phyloP scores from a whole-genome alignment of 768 basidiomycete genomes.

The Leccinum uliginosum region DNA sequence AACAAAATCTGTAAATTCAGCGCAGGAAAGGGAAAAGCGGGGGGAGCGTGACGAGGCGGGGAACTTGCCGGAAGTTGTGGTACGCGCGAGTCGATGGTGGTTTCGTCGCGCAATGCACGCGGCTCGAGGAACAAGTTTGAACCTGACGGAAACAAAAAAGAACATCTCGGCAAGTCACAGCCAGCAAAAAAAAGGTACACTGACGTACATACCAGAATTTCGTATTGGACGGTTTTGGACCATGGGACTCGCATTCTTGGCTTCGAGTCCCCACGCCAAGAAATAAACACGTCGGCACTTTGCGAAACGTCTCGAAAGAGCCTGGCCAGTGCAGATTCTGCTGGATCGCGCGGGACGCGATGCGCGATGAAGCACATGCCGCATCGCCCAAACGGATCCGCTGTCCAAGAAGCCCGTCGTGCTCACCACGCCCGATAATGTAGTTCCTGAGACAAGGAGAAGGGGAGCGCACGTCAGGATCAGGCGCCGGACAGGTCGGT shows the following conservation, averaged over 20 bases:
- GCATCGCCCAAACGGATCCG: slow-evolving; percentile 21
- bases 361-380: slow-evolving; percentile 86
- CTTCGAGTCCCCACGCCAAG: slow-evolving; percentile 82
- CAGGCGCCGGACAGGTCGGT: not conserved
- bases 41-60: not conserved
- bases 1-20: too few species aligned
- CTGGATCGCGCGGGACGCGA: slow-evolving; percentile 72
- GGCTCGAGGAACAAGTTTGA: slow-evolving; percentile 88
- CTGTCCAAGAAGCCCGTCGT: not conserved
- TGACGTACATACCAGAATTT: slow-evolving; percentile 49
- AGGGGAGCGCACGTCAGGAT: not conserved
- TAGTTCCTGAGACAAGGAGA: slow-evolving; percentile 61
- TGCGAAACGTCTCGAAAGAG: slow-evolving; percentile 80
- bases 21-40: too few species aligned
- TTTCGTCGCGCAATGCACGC: slow-evolving; percentile 68
- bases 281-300: slow-evolving; percentile 84
- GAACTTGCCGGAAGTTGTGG: slow-evolving; percentile 70
- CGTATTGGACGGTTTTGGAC: slow-evolving; percentile 55
- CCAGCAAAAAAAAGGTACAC: not conserved
- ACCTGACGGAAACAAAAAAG: slow-evolving; percentile 39
- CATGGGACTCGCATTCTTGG: slow-evolving; percentile 72
- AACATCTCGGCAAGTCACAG: not conserved
- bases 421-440: slow-evolving; percentile 83
- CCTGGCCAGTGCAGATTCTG: slow-evolving; percentile 87
- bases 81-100: slow-evolving; percentile 68